These are phyloP conservation scores for Globisporangium irregulare DNA, from an alignment of 352 stramenopile species.

Conservation along the genomic window DNA sequence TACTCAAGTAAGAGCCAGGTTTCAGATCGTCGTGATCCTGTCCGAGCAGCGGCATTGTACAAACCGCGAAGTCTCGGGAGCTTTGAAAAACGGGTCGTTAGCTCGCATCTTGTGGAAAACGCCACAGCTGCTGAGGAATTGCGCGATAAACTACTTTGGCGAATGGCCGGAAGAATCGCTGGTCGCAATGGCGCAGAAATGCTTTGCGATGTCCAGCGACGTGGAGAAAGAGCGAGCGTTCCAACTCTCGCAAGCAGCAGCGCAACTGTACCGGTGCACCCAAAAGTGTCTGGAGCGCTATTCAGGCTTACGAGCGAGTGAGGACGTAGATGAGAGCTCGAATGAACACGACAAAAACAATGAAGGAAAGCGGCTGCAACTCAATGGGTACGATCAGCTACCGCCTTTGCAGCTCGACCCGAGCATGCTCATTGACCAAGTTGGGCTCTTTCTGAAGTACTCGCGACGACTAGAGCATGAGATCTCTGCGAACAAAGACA, in stretches of 20 bases:
- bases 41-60: conserved; percentile 1
- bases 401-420: conserved; percentile 29
- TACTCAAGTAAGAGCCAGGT: conserved; percentile 27
- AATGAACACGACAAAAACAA: not conserved
- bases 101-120: conserved; percentile 35
- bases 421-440: conserved; percentile 57
- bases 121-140: conserved; percentile 40
- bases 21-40: conserved; percentile 59
- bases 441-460: conserved; percentile 38
- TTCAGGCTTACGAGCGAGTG: not conserved
- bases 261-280: conserved; percentile 40
- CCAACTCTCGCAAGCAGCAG: conserved; percentile 38
- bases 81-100: not conserved
- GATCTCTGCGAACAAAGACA: conserved; percentile 29
- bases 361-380: not conserved
- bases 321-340: not conserved
- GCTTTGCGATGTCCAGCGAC: conserved; percentile 13
- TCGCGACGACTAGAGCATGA: conserved; percentile 26
- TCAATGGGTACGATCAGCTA: conserved; percentile 10
- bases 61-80: not conserved
- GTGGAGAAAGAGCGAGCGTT: conserved; percentile 26
- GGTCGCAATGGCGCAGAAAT: conserved; percentile 44
- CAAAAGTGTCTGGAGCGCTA: conserved; percentile 11
- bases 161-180: conserved; percentile 48
- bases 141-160: conserved; percentile 35